Percentiles rank a stretch among this genome's conserved stretches.
These are phyloP conservation scores for Saccharum officinarum DNA, from an alignment of 176 grass and related monocot genomes.

Conservation along the genomic window DNA sequence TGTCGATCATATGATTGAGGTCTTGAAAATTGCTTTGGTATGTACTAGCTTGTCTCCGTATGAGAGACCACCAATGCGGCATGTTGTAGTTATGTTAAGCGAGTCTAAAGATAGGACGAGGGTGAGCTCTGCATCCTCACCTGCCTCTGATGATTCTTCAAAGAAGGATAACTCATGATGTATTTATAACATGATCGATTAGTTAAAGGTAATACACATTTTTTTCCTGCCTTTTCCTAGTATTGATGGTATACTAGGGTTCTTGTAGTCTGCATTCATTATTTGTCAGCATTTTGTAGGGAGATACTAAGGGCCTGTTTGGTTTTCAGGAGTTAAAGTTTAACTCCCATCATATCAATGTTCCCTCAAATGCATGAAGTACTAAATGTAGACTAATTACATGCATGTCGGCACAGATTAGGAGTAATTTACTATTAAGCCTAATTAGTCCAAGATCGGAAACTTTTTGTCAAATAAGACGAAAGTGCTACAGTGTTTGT, in stretches of 20 bases:
- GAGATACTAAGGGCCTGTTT: too few species aligned
- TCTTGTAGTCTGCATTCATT: constrained; percentile 40
- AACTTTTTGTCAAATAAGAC: too few species aligned
- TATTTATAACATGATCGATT: constrained; percentile 31
- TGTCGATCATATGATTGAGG: constrained; percentile 84
- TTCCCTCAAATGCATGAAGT: too few species aligned
- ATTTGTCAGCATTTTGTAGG: constrained; percentile 38
- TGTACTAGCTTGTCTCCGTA: constrained; percentile 86
- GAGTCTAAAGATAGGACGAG: constrained; percentile 85
- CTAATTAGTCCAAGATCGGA: too few species aligned
- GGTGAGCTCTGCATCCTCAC: constrained; percentile 59
- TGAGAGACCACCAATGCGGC: constrained; percentile 89
- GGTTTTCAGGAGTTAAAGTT: too few species aligned
- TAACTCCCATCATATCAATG: too few species aligned
- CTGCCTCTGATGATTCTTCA: constrained; percentile 70
- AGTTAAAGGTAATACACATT: constrained; percentile 38
- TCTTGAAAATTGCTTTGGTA: constrained; percentile 92
- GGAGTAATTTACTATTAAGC: too few species aligned
- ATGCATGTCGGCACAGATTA: too few species aligned
- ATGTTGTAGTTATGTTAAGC: constrained; percentile 94
- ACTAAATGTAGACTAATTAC: too few species aligned
- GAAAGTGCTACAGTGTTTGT: too few species aligned
- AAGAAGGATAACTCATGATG: constrained; percentile 66
- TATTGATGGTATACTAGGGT: constrained; percentile 30
- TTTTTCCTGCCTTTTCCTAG: constrained; percentile 20